These are phyloP conservation scores for Cercospora beticola DNA, from an alignment of 2,329 filamentous ascomycete species.

Conservation along the genomic window DNA sequence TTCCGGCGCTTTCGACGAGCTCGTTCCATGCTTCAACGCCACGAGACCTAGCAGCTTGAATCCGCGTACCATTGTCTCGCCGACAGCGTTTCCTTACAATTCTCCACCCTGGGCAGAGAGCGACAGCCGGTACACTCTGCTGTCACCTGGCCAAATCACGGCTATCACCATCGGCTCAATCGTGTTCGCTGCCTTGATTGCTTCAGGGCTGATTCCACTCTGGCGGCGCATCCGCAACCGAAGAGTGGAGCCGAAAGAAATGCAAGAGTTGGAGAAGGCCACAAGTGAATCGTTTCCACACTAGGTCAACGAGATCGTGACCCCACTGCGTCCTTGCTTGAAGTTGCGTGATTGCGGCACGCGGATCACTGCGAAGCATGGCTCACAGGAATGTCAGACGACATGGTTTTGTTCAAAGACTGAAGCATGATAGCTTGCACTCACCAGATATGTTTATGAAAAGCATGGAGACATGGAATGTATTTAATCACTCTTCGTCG, in stretches of 20 bases:
- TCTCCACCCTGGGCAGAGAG: constrained; percentile 13
- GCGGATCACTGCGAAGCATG: neutral
- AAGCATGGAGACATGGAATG: neutral
- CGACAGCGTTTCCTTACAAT: constrained; percentile 26
- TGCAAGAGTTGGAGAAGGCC: constrained; percentile 15
- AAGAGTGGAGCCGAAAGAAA: neutral
- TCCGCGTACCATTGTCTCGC: constrained; percentile 36
- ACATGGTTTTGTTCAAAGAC: neutral
- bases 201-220: constrained; percentile 26
- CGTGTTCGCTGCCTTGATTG: constrained; percentile 23
- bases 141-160: constrained; percentile 46
- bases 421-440: neutral
- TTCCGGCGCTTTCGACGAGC: constrained; percentile 41
- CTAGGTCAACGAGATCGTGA: neutral
- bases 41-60: constrained; percentile 36
- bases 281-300: constrained; percentile 8
- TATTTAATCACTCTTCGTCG: constrained; percentile 4
- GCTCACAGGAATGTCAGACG: neutral
- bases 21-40: constrained; percentile 51
- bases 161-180: constrained; percentile 42
- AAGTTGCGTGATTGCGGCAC: neutral
- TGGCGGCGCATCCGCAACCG: constrained; percentile 15
- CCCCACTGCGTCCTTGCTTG: neutral
- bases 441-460: neutral
- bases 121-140: constrained; percentile 20